Percentiles rank a stretch among this genome's conserved stretches.
These are phyloP conservation scores for Phialemoniopsis sp. DNA, from an alignment of 2,329 filamentous ascomycete species.

Conservation along the genomic window DNA sequence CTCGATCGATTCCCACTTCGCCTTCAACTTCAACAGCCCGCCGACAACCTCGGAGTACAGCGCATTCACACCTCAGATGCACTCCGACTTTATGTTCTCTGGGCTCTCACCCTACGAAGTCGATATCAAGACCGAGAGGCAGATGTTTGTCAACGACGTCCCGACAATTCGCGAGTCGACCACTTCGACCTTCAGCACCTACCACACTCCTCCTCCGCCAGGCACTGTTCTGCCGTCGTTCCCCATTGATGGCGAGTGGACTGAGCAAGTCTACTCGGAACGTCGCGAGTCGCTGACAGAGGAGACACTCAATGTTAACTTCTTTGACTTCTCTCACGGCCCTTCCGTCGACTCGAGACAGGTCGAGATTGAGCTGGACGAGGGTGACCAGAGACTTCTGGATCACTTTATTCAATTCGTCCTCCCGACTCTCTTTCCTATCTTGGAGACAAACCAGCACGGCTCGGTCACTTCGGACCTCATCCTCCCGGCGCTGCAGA, in stretches of 20 bases:
- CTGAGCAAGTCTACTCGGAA: constrained; percentile 65
- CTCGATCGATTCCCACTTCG: constrained; percentile 78
- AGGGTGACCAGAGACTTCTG: constrained; percentile 79
- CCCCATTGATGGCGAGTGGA: constrained; percentile 62
- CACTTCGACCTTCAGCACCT: constrained; percentile 91
- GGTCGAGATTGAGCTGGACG: constrained; percentile 76
- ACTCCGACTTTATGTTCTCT: constrained; percentile 52
- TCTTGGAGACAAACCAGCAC: constrained; percentile 85
- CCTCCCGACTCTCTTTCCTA: constrained; percentile 83
- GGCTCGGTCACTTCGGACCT: constrained; percentile 77
- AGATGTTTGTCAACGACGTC: constrained; percentile 90
- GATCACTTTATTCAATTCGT: constrained; percentile 91
- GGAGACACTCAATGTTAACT: constrained; percentile 68
- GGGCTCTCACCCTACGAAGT: constrained; percentile 78
- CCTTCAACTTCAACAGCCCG: constrained; percentile 69
- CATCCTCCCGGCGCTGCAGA: constrained; percentile 82
- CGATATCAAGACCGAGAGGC: constrained; percentile 91
- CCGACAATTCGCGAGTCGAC: constrained; percentile 82
- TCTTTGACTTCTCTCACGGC: constrained; percentile 77
- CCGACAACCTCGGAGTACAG: constrained; percentile 51
- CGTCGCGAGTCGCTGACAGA: constrained; percentile 64
- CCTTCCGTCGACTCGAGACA: constrained; percentile 55
- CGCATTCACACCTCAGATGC: constrained; percentile 59
- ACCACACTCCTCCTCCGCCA: constrained; percentile 70
- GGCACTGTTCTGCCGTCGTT: constrained; percentile 63